Conservation (phyloP, 2,329 filamentous ascomycete species). For the Hypoxylon rubiginosum region DNA sequence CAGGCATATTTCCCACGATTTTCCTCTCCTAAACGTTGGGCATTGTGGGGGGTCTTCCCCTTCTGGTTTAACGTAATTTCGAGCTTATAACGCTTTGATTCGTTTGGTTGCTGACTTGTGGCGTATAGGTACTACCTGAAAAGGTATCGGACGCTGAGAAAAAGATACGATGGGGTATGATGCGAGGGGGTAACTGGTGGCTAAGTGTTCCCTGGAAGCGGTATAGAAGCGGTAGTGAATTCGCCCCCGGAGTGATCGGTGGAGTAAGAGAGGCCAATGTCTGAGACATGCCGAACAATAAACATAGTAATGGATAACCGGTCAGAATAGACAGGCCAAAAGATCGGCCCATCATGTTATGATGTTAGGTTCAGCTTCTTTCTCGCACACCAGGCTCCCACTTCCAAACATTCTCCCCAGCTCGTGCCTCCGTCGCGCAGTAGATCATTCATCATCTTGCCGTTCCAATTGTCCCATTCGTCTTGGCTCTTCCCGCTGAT, state of each 20-base stretch:
- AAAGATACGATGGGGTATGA: conserved; percentile 75
- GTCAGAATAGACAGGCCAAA: conserved; percentile 28
- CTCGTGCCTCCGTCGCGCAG: conserved; percentile 82
- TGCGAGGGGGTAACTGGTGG: conserved; percentile 5
- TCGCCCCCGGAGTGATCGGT: conserved; percentile 20
- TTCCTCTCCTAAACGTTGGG: conserved; percentile 9
- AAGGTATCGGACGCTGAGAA: conserved; percentile 85
- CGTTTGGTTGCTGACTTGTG: conserved; percentile 37
- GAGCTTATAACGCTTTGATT: conserved; percentile 9
- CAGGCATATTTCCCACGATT: conserved; percentile 7
- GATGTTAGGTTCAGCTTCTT: conserved; percentile 64
- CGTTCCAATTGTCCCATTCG: conserved; percentile 92
- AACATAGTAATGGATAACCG: conserved; percentile 9
- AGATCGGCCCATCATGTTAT: conserved; percentile 32
- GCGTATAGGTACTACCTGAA: conserved; percentile 86
- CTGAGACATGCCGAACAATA: conserved; percentile 36
- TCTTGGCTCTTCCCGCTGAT: conserved; percentile 88
- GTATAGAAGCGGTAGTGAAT: conserved; percentile 12
- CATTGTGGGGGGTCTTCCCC: conserved; percentile 11
- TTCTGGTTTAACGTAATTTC: conserved; percentile 30
- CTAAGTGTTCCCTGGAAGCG: conserved; percentile 6
- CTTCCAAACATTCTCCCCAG: conserved; percentile 87
- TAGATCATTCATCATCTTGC: conserved; percentile 87
- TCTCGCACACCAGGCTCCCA: conserved; percentile 90
- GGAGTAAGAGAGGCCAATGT: conserved; percentile 17